These are phyloP conservation scores for Yamadazyma atmosphaerica DNA, from an alignment of 1,139 yeast genomes.

Conservation along the genomic window DNA sequence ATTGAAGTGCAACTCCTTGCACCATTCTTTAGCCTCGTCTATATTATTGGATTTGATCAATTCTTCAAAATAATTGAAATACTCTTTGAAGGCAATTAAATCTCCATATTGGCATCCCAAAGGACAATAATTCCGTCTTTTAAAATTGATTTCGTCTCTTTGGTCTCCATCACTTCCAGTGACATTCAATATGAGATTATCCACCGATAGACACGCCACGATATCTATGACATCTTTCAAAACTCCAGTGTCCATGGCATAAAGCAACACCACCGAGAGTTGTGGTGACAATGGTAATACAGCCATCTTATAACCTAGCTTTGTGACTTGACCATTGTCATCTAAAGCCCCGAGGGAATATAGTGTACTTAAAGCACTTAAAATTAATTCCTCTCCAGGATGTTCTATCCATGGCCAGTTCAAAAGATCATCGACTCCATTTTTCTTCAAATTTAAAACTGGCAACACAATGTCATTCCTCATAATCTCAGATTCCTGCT, in stretches of 20 bases:
- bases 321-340: conserved; percentile 72
- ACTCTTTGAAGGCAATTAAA: conserved; percentile 76
- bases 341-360: conserved; percentile 79
- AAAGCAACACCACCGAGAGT: conserved; percentile 80
- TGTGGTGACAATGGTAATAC: conserved; percentile 89
- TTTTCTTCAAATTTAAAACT: conserved; percentile 74
- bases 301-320: conserved; percentile 81
- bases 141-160: conserved; percentile 75
- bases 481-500: conserved; percentile 90
- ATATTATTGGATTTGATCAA: conserved; percentile 39
- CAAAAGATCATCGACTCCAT: conserved; percentile 80
- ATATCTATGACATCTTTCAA: conserved; percentile 77
- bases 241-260: conserved; percentile 61
- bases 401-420: conserved; percentile 93
- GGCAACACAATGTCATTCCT: conserved; percentile 87
- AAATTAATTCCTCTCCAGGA: conserved; percentile 77
- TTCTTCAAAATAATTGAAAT: conserved; percentile 60
- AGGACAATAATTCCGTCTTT: conserved; percentile 63
- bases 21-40: conserved; percentile 71
- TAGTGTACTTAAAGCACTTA: conserved; percentile 75
- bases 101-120: conserved; percentile 79
- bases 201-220: conserved; percentile 90
- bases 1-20: conserved; percentile 73
- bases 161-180: conserved; percentile 66
- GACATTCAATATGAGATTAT: conserved; percentile 71